Base-by-base conservation (phyloP, 257 asterid genomes). In the Gentiana straminea region DNA sequence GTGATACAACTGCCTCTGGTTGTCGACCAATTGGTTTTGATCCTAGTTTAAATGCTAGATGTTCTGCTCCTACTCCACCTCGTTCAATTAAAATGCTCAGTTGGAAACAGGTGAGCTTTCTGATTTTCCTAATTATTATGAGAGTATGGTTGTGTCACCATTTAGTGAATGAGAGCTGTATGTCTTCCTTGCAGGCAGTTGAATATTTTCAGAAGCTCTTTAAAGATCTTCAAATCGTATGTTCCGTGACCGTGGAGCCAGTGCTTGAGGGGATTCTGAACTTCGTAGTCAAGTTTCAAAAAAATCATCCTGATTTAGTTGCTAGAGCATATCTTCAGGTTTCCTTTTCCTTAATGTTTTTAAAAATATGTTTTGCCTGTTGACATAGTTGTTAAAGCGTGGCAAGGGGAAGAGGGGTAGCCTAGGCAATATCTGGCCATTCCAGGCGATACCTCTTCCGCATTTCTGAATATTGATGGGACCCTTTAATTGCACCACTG, bases 61-160 rank as follows among this genome's bases (percentile, higher is more conserved):
- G 89, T 66, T 86, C 97, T 41, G 86, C 98, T 59, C 98, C 98
- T 45, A 86, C 97, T 74, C 97, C 98, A 55, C 98, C 98, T 51
- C 97, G 98, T 63, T 70, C 94, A 35, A 74, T 88, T 51, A 79
- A 81, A 72, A 76, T 89, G 37, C 83, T 88, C 41, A 77, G 95
- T 85, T 92, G 98, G 98, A 83, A 72, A 69, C 69, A 80, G 90
- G 98, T 85, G 57, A 63, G 82, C 58, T 43, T 61, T 62, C 35
- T 64, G 11, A 62, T 34, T 69, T 67, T 61, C 48, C 50, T 4
- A 36, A 7, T 13, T 15, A 54, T 2, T 43, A 44, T 44, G 43
- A 32, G 62, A 44, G 44, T 24, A 4, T 9, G 53, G 3, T 33
- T 15, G 2, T 24, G 33, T 38, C 12, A 59, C 38, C 3, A 48